Evolutionary conservation across 768 basidiomycete species (phyloP), one percentile per base, ranked within the genome.

Genomic region (Kwoniella dendrophila): DNA sequence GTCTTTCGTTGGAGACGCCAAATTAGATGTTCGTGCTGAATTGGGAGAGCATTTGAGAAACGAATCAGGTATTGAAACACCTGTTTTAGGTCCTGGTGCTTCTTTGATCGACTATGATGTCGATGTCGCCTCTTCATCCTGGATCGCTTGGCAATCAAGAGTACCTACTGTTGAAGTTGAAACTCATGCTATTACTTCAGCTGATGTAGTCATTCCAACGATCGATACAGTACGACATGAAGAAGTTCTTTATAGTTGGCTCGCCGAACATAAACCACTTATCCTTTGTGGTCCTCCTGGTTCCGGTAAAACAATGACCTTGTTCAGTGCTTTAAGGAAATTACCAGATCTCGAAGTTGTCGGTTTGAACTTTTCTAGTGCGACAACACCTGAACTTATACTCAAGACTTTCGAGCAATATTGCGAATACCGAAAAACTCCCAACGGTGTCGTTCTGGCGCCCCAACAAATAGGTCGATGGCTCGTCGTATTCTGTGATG

Each of bases 381-480:
- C 96, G 18, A 98, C 96, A 0, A 97, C 93, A 1, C 96, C 96
- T 0, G 96, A 97, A 75, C 85, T 99, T 29, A 95, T 99, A 64
- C 85, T 99, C 68, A 98, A 98, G 85, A 98, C 96, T 6, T 98
- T 99, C 78, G 96, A 98, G 78, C 96, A 99, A 80, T 96, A 99
- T 75, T 99, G 96, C 81, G 96, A 99, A 81, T 97, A 95, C 75
- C 85, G 94, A 57, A 98, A 98, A 81, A 98, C 96, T 3, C 92
- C 96, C 12, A 98, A 93, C 71, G 96, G 96, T n/a, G 90, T 96
- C 48, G 86, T 97, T 48, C 86, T 99, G 54, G 88, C 96, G 2
- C 96, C 96, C 10, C 81, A 88, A 3, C 93, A 97, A 73, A 92
- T 97, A 64, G 95, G 95, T 27, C 88, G 93, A 47, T 99, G 96